phyloP scores from a whole-genome alignment of 2,329 filamentous ascomycete species.

The Colletotrichum nymphaeae region DNA sequence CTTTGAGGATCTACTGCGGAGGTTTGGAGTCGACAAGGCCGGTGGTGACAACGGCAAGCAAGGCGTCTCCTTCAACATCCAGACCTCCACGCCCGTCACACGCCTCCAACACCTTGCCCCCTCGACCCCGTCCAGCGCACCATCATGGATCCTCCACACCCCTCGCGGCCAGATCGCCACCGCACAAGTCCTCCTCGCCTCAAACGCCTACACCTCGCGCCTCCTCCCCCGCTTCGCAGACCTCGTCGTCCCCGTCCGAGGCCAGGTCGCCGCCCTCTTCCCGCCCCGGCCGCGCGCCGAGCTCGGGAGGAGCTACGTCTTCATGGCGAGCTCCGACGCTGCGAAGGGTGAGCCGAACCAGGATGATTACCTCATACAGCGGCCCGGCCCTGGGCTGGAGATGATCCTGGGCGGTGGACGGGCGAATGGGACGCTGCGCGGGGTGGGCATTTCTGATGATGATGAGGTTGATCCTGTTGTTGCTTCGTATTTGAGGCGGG shows the following conservation, averaged over 20 bases:
- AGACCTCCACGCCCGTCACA: slow-evolving; percentile 77
- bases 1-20: slow-evolving; percentile 66
- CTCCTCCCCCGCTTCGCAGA: slow-evolving; percentile 76
- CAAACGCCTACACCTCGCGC: slow-evolving; percentile 85
- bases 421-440: slow-evolving; percentile 61
- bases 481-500: slow-evolving; percentile 64
- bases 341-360: slow-evolving; percentile 50
- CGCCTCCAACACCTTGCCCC: slow-evolving; percentile 50
- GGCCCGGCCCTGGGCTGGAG: slow-evolving; percentile 67
- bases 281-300: slow-evolving; percentile 52
- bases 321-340: slow-evolving; percentile 55
- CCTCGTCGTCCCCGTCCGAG: slow-evolving; percentile 81
- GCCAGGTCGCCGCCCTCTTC: slow-evolving; percentile 75
- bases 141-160: slow-evolving; percentile 73
- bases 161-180: slow-evolving; percentile 74
- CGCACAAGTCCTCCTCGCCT: slow-evolving; percentile 77
- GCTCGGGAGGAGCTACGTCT: slow-evolving; percentile 72
- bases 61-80: slow-evolving; percentile 69
- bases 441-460: slow-evolving; percentile 70
- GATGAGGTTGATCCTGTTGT: slow-evolving; percentile 66
- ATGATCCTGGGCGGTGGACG: slow-evolving; percentile 80
- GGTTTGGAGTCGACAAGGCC: slow-evolving; percentile 40
- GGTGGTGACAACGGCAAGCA: slow-evolving; percentile 34
- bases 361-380: slow-evolving; percentile 80
- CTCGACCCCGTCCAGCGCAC: slow-evolving; percentile 15